Base-by-base conservation (phyloP, 2,329 filamentous ascomycete genomes). In the Laburnicola sp. region DNA sequence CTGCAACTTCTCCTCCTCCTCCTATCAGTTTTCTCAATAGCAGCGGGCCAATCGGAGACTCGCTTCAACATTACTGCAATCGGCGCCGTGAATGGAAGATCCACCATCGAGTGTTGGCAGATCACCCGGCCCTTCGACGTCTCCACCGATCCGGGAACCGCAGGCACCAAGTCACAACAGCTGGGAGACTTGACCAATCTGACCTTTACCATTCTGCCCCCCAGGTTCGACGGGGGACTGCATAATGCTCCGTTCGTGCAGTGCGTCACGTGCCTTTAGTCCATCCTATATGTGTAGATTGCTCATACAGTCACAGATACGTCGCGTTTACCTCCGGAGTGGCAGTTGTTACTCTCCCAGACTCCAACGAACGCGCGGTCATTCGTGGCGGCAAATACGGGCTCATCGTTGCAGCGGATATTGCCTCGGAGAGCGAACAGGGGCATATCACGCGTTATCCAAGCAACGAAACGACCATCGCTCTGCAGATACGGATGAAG, bases 381-480 rank as follows among this genome's bases (percentile, higher is more conserved):
- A 34, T 47, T 8, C 36, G 25, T 28, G 45, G 38, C 23, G 45
- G 45, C 23, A 48, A 48, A 25, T 48, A 48, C 23, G 45, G 45
- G 3, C 30, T 48, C 8, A 48, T 48, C 9, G 32, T 48, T 35
- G 45, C 45, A 8, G 45, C 45, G 22, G 45, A 48, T 23, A 48
- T 48, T 36, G 37, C 28, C 11, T 35, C 45, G 2, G 45, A 36
- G 11, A 48, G 45, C 45, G 42, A 35, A 6, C 30, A 48, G 30
- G 46, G 46, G 3, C 46, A 48, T 23, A 43, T 43, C 9, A 48
- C 46, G 37, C 46, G 46, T 8, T 48, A 48, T 34, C 46, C 46
- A 10, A 43, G 11, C 37, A 9, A 26, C 22, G 34, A 31, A 16
- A 48, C 46, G n/a, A 48, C 46, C 9, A 48, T 36, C n/a, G 46